Percentiles rank a stretch among this genome's conserved stretches.
Conservation (phyloP, 805 yeast species). For the Kodamaea sagamina region DNA sequence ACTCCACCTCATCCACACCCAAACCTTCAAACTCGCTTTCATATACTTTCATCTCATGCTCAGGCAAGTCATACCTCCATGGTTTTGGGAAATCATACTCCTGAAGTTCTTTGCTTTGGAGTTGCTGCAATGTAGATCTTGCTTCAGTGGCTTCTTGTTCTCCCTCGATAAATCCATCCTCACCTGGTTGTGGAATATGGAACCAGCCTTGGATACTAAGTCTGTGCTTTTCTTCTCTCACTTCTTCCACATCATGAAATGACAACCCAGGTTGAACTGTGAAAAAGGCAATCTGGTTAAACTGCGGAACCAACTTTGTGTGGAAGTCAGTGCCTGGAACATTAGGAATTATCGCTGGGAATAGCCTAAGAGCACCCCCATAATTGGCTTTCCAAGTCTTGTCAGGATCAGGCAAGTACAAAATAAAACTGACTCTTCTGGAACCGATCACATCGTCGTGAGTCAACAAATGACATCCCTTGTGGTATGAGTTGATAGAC, state of each 20-base stretch:
- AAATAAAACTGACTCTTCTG: conserved; percentile 86
- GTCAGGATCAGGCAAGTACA: conserved; percentile 92
- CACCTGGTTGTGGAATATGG: conserved; percentile 94
- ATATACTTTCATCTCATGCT: conserved; percentile 39
- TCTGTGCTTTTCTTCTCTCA: conserved; percentile 85
- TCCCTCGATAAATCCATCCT: conserved; percentile 78
- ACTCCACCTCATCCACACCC: conserved; percentile 45
- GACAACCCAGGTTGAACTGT: conserved; percentile 94
- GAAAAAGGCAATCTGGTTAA: conserved; percentile 95
- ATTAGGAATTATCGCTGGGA: conserved; percentile 83
- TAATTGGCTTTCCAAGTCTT: conserved; percentile 84
- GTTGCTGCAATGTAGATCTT: conserved; percentile 72
- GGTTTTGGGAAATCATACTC: conserved; percentile 83
- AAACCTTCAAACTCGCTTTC: conserved; percentile 22
- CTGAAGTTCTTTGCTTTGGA: conserved; percentile 73
- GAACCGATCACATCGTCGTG: conserved; percentile 99
- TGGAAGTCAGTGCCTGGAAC: conserved; percentile 81
- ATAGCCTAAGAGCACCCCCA: conserved; percentile 90
- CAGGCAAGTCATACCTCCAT: conserved; percentile 44
- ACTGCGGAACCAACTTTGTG: conserved; percentile 79
- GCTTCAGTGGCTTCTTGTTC: conserved; percentile 81
- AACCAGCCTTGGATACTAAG: conserved; percentile 98
- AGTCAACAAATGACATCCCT: conserved; percentile 90
- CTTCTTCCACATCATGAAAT: conserved; percentile 98
- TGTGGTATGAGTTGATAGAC: conserved; percentile 86